These are phyloP conservation scores for Penicillium sp. DNA, from an alignment of 2,329 filamentous ascomycete species.

Conservation along the genomic window DNA sequence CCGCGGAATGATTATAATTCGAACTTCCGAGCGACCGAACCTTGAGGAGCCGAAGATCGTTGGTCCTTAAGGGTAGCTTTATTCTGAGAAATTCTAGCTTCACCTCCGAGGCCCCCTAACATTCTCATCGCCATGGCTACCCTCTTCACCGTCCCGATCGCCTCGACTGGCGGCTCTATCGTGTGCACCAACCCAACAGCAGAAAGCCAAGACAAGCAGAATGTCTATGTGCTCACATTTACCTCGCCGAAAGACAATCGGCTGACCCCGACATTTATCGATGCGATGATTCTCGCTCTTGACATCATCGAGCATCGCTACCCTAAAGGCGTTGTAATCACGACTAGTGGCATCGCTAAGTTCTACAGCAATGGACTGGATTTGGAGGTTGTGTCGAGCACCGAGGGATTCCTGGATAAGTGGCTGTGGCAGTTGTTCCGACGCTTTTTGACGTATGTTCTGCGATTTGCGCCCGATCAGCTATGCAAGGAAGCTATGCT, in stretches of 20 bases:
- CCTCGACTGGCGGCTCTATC: conserved; percentile 60
- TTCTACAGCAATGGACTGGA: conserved; percentile 88
- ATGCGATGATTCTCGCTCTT: conserved; percentile 69
- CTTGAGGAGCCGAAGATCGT: not conserved
- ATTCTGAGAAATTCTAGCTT: not conserved
- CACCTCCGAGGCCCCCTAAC: not conserved
- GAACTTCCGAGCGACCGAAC: conserved; percentile 2
- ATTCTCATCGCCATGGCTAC: conserved; percentile 33
- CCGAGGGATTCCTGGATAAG: conserved; percentile 64
- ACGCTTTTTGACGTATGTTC: conserved; percentile 61
- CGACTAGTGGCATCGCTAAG: conserved; percentile 74
- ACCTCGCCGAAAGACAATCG: conserved; percentile 75
- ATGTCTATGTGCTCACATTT: conserved; percentile 75
- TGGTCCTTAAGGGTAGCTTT: not conserved
- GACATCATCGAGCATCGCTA: conserved; percentile 74
- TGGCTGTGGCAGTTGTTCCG: conserved; percentile 68
- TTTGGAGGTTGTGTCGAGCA: conserved; percentile 66
- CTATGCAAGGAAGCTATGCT: not conserved
- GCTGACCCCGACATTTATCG: conserved; percentile 69
- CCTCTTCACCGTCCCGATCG: conserved; percentile 66
- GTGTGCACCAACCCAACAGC: conserved; percentile 64
- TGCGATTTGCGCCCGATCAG: not conserved
- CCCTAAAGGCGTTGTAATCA: conserved; percentile 74
- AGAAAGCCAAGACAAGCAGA: conserved; percentile 32
- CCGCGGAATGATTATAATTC: conserved; percentile 21